These are phyloP conservation scores for Coemansia sp. DNA, from an alignment of 192 early-diverging fungal species.

Conservation along the genomic window DNA sequence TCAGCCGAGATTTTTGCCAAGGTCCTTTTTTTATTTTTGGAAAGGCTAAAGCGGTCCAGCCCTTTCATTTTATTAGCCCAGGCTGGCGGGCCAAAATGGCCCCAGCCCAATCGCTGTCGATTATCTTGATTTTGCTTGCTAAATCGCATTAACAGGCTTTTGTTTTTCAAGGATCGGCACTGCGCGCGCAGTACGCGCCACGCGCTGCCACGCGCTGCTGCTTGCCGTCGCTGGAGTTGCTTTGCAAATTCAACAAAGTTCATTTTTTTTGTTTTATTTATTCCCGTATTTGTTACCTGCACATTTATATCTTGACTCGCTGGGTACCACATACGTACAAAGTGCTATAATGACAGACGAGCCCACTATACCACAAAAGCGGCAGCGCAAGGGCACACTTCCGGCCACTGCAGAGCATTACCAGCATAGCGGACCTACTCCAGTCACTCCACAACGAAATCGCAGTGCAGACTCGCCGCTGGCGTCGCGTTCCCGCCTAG, in stretches of 20 bases:
- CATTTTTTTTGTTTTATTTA: neutral
- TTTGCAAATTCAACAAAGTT: neutral
- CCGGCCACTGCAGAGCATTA: neutral
- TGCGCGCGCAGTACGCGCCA: conserved; percentile 9
- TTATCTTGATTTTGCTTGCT: neutral
- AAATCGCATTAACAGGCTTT: conserved; percentile 7
- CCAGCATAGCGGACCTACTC: neutral
- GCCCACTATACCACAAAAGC: conserved; percentile 23
- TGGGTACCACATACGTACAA: neutral
- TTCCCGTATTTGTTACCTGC: neutral
- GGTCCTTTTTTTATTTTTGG: neutral
- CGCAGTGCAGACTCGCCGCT: conserved; percentile 40
- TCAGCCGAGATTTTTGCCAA: neutral
- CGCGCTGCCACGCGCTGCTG: neutral
- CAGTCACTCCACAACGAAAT: conserved; percentile 25
- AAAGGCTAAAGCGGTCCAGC: neutral
- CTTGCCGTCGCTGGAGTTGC: neutral
- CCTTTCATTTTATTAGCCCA: neutral
- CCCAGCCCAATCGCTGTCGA: neutral
- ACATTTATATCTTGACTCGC: neutral
- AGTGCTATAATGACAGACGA: neutral
- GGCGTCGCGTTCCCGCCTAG: conserved; percentile 6
- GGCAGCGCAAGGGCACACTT: conserved; percentile 18
- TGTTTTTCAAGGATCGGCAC: neutral
- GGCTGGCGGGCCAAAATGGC: neutral